Evolutionary conservation across 441 rosid genomes (phyloP).

Genomic region (Brassica balearica): DNA sequence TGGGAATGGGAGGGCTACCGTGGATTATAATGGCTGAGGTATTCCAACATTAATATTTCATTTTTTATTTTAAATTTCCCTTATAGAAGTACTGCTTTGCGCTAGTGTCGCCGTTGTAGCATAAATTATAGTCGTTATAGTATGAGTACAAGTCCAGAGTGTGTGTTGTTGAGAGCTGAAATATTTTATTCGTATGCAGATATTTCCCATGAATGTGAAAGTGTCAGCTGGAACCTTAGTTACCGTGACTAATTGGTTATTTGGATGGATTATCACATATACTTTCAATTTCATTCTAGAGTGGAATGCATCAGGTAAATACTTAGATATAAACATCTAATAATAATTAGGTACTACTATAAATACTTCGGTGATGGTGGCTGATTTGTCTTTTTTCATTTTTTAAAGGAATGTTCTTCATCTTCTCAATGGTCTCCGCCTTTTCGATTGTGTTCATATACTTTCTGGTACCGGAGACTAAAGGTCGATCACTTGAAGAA

Average conservation of each 20-base stretch:
- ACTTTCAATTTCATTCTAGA: conserved; percentile 63
- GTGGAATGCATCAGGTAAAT: conserved; percentile 69
- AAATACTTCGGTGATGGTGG: background rate
- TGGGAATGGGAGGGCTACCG: conserved; percentile 70
- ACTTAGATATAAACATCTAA: background rate
- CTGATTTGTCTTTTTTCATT: background rate
- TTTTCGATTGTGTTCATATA: conserved; percentile 50
- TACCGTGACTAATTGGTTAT: conserved; percentile 53
- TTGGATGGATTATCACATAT: conserved; percentile 53
- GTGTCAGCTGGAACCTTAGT: conserved; percentile 66
- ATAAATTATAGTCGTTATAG: background rate
- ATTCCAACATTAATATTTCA: conserved; percentile 1
- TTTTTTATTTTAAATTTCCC: background rate
- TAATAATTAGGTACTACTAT: background rate
- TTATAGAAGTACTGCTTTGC: background rate
- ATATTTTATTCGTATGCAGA: conserved; percentile 42
- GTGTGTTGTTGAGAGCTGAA: background rate
- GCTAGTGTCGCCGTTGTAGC: background rate
- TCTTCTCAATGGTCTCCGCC: conserved; percentile 50
- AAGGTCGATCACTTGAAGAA: conserved; percentile 75
- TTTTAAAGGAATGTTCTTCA: conserved; percentile 59
- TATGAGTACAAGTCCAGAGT: background rate
- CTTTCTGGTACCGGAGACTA: conserved; percentile 72
- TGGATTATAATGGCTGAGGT: conserved; percentile 81
- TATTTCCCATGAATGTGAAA: conserved; percentile 64